Percentiles rank a stretch among this genome's conserved stretches.
phyloP scores from a whole-genome alignment of 1,284 basidiomycete genomes.

The Moesziomyces antarcticus region DNA sequence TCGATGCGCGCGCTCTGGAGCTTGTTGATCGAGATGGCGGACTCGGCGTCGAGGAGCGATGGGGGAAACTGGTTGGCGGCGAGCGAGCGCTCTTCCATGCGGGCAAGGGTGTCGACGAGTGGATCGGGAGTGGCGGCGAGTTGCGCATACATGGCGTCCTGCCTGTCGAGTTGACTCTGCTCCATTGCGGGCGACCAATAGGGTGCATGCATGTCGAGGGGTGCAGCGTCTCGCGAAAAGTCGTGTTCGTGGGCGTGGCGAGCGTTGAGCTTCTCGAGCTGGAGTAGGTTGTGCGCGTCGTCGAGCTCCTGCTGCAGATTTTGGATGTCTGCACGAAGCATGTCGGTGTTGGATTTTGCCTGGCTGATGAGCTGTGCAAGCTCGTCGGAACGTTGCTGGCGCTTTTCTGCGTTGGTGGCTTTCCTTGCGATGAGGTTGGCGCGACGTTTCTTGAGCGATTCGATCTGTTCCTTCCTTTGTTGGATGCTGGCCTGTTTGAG shows the following conservation, averaged over 20 bases:
- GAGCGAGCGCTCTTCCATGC: constrained; percentile 34
- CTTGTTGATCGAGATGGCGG: constrained; percentile 17
- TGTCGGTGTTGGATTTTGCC: constrained; percentile 18
- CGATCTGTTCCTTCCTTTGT: constrained; percentile 78
- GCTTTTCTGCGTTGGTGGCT: constrained; percentile 36
- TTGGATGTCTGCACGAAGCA: constrained; percentile 20
- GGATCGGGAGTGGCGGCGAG: constrained; percentile 37
- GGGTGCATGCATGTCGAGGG: constrained; percentile 9
- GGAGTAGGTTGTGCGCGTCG: constrained; percentile 25
- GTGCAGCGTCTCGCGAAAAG: constrained; percentile 7
- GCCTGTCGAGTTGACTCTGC: constrained; percentile 4
- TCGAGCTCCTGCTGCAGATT: constrained; percentile 16
- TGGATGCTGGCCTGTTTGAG: constrained; percentile 43
- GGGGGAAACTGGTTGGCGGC: constrained; percentile 17
- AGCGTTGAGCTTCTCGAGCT: constrained; percentile 26
- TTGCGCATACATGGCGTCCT: constrained; percentile 33
- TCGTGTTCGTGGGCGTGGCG: constrained; percentile 16
- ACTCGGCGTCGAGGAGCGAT: constrained; percentile 11
- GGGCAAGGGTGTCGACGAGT: constrained; percentile 36
- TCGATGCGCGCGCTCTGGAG: constrained; percentile 19
- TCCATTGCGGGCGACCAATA: constrained; percentile 20
- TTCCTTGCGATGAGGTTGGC: constrained; percentile 58
- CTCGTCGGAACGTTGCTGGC: constrained; percentile 29
- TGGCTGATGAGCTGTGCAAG: constrained; percentile 13
- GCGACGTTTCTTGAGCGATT: constrained; percentile 73